Evolutionary conservation across 805 yeast genomes (phyloP), one percentile per base, ranked within the genome.

Genomic region (Suhomyces emberorum): DNA sequence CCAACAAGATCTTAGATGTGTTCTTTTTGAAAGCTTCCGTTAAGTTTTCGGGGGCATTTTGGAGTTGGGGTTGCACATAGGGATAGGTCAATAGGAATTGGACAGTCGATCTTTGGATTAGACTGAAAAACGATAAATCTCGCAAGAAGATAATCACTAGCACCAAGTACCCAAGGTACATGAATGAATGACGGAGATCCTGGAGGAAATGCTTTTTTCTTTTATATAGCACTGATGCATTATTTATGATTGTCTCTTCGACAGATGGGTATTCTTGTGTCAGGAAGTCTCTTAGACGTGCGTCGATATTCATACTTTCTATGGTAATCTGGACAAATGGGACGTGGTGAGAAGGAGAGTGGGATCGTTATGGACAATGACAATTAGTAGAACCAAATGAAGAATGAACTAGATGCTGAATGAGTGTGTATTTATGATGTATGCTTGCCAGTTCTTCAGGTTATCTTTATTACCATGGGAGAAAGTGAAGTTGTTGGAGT

Each of bases 201-300:
- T 51, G 49, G 9, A 63, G 47, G 41, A 71, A 71, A 38, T 52
- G 62, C 41, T 59, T 57, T 53, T 65, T 70, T 33, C 75, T 59
- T 43, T 67, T 65, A 39, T 70, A 71, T 8, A 70, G 57, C 16
- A 63, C 55, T 16, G 61, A 47, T 4, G 59, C 59, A 47, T 73
- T 70, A 50, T 73, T 70, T 11, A 47, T 44, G 23, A 58, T 43
- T 3, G 74, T 61, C 49, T 73, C 69, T 30, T 65, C 65, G 8
- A 54, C 56, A 0, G 65, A 49, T 3, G 72, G 71, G 32, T 54
- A 57, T 29, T 43, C 46, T 47, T 55, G 61, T 12, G 47, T 34
- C 23, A 50, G 48, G 45, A 60, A 65, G 33, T 52, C 59, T 30
- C 46, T 51, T 39, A 57, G 42, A 17, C 51, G 51, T 9, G 39